phyloP scores from a whole-genome alignment of 768 basidiomycete genomes.

The Phaeotremella fagi region DNA sequence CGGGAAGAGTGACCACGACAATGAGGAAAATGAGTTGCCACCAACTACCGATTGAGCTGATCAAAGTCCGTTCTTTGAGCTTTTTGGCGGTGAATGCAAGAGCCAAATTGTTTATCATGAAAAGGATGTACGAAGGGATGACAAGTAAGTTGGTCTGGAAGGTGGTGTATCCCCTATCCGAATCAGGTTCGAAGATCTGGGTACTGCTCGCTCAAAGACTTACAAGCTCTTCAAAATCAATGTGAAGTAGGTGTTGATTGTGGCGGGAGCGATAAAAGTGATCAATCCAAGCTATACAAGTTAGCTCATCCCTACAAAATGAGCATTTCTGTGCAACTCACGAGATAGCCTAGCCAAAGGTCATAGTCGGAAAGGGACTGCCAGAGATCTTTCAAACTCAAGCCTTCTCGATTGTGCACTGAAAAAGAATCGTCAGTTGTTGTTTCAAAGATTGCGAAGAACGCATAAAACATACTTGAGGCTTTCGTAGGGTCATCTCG shows the following conservation, averaged over 20 bases:
- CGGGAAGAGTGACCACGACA: conserved; percentile 54
- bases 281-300: conserved; percentile 17
- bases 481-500: conserved; percentile 65
- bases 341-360: conserved; percentile 63
- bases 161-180: conserved; percentile 56
- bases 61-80: conserved; percentile 57
- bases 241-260: conserved; percentile 63
- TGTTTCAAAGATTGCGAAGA: conserved; percentile 43
- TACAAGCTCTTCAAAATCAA: conserved; percentile 58
- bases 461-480: conserved; percentile 12
- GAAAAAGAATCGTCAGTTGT: background rate
- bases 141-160: conserved; percentile 61
- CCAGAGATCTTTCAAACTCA: conserved; percentile 55
- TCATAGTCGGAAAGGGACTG: conserved; percentile 58
- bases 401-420: conserved; percentile 67
- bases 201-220: background rate
- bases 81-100: conserved; percentile 57
- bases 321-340: conserved; percentile 53
- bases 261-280: conserved; percentile 55
- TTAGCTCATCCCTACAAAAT: background rate
- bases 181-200: background rate
- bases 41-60: conserved; percentile 56
- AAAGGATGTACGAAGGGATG: conserved; percentile 58
- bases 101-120: conserved; percentile 53
- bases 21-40: conserved; percentile 64